phyloP scores from a whole-genome alignment of 805 yeast species.

The Saturnispora serradocipensis region DNA sequence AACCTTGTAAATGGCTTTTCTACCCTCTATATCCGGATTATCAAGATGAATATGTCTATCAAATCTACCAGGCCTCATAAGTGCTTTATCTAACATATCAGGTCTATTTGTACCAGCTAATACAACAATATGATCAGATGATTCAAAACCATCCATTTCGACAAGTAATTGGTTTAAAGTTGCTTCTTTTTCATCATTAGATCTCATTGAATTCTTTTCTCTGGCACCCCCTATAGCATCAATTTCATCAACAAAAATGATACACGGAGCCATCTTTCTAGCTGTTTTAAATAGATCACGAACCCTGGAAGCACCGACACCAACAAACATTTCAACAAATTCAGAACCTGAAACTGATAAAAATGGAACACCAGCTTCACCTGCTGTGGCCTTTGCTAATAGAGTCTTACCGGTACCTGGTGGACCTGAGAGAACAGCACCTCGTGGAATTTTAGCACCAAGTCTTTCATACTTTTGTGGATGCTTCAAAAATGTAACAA shows the following conservation, averaged over 20 bases:
- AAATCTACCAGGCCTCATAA: constrained; percentile 95
- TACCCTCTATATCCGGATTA: constrained; percentile 89
- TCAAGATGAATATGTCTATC: constrained; percentile 90
- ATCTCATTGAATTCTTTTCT: constrained; percentile 58
- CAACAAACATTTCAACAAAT: constrained; percentile 97
- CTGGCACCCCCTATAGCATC: constrained; percentile 97
- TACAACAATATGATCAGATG: constrained; percentile 89
- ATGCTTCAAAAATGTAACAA: constrained; percentile 84
- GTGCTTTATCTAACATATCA: constrained; percentile 86
- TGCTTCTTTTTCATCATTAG: constrained; percentile 94
- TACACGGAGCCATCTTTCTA: constrained; percentile 87
- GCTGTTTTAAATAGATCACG: constrained; percentile 92
- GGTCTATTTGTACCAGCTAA: constrained; percentile 96
- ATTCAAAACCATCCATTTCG: constrained; percentile 97
- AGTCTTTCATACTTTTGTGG: constrained; percentile 84
- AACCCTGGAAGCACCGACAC: constrained; percentile 97
- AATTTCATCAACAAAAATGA: constrained; percentile 95
- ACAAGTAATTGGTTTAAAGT: constrained; percentile 92
- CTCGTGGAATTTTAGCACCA: constrained; percentile 97
- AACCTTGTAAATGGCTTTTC: constrained; percentile 86
- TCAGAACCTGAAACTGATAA: constrained; percentile 95
- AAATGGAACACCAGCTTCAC: constrained; percentile 98
- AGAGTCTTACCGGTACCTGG: constrained; percentile 99
- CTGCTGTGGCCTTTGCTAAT: constrained; percentile 96
- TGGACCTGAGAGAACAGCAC: constrained; percentile 95